These are phyloP conservation scores for Eimeria sp. DNA, from an alignment of 169 alveolate species.

Conservation along the genomic window DNA sequence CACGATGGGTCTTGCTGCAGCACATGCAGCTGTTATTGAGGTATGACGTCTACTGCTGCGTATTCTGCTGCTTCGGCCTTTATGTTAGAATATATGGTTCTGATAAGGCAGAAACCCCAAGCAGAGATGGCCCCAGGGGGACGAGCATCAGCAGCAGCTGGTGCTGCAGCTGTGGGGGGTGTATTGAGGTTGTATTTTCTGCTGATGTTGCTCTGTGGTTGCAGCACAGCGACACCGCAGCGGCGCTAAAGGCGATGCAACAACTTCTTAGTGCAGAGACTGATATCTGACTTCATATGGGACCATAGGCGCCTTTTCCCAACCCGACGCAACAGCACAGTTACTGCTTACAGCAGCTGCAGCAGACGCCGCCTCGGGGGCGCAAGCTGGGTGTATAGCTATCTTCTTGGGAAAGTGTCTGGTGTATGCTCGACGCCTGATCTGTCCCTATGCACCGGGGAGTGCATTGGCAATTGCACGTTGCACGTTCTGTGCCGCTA, in stretches of 20 bases:
- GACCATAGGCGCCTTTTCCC: background rate
- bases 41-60: background rate
- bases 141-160: background rate
- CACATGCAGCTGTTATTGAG: conserved; percentile 38
- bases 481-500: background rate
- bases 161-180: background rate
- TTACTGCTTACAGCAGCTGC: background rate
- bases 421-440: background rate
- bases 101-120: background rate
- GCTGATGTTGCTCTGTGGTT: background rate
- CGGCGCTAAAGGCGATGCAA: conserved; percentile 24
- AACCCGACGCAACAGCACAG: background rate
- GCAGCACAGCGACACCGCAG: conserved; percentile 44
- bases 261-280: background rate
- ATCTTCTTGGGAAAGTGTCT: background rate
- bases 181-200: background rate
- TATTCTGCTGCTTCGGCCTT: background rate
- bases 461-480: background rate
- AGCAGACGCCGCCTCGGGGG: background rate
- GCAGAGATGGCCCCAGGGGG: background rate
- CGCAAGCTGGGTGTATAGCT: background rate
- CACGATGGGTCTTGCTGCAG: conserved; percentile 60
- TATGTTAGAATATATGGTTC: background rate
- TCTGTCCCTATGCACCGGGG: background rate
- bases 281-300: background rate